Base-by-base conservation (phyloP, 768 basidiomycete genomes). In the Suillus subluteus region DNA sequence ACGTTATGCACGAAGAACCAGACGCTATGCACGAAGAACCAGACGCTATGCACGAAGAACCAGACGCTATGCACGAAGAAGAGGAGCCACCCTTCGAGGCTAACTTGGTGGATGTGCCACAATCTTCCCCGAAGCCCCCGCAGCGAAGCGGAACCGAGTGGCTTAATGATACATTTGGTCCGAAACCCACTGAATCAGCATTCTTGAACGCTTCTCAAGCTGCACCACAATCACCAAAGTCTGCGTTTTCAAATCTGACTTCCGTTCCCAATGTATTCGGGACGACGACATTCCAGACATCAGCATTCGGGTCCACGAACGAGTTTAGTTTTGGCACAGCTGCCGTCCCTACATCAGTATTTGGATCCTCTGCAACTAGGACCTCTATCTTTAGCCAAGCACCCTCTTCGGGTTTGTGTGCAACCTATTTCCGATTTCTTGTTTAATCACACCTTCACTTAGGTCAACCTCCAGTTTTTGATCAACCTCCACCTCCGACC, bases 181-280 rank as follows among this genome's bases (percentile, higher is more conserved):
- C 70, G 5, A 68, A 67, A 54, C 76, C 79, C 32, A 68, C 76
- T 5, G 66, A 71, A 23, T 72, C 78, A 5, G 66, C 66, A 3
- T 73, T 78, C 23, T 68, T 68, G 54, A 43, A 63, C 4, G 13
- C 68, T 7, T 38, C 72, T 62, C 71, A 72, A 16, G 63, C 75
- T 18, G 56, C 69, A 2, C 55, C 71, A 4, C 56, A 62, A 5
- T 55, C 72, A 1, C 16, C 59, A 5, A 63, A 66, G 55, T 78
- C 79, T 3, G 82, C 71, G 12, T 82, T 83, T 66, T 75, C 80
- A 48, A 73, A 73, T 62, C 63, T 82, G 8, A 70, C 73, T 13
- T 69, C 79, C 1, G 68, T 71, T 5, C 75, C 77, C 2, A 83
- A 79, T 43, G 73, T 71, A 6, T 83, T 82, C 64, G 76, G 76